Evolutionary conservation across 139 green algal species (phyloP).

Genomic region (Chlorella vulgaris): DNA sequence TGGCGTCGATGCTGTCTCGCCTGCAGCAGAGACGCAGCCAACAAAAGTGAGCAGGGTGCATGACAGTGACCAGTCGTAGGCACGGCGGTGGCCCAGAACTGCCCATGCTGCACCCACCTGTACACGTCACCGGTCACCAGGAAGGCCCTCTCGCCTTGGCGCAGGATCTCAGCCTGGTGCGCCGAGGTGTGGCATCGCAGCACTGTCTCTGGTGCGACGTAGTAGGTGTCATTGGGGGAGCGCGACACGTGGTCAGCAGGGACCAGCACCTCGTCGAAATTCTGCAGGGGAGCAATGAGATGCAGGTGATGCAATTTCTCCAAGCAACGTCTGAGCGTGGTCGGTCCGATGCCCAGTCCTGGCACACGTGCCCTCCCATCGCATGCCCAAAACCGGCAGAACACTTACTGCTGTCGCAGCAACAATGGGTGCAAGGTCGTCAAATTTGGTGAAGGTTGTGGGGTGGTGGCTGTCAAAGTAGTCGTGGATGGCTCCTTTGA

Average conservation of each 20-base stretch:
- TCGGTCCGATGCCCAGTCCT: background rate
- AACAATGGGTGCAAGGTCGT: conserved; percentile 93
- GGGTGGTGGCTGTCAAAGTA: conserved; percentile 86
- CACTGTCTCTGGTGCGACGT: conserved; percentile 84
- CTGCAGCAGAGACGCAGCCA: conserved; percentile 30
- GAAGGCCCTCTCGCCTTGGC: conserved; percentile 80
- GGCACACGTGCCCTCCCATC: background rate
- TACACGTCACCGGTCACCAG: conserved; percentile 98
- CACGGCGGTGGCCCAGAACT: background rate
- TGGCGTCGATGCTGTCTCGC: conserved; percentile 96
- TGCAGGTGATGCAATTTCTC: background rate
- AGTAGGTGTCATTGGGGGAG: conserved; percentile 98
- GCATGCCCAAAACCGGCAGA: background rate
- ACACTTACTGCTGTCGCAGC: conserved; percentile 40
- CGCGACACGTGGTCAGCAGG: conserved; percentile 90
- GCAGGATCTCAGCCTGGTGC: conserved; percentile 88
- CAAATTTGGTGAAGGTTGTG: conserved; percentile 85
- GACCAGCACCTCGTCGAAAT: conserved; percentile 94
- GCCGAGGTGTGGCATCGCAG: conserved; percentile 90
- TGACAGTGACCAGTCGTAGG: background rate
- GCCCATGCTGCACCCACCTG: conserved; percentile 12
- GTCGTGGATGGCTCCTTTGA: conserved; percentile 94
- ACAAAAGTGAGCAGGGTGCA: too few species aligned
- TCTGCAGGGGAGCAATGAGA: conserved; percentile 36
- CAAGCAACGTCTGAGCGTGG: background rate